A percentile compares a stretch with the other conserved stretches of the same genome.
Evolutionary conservation across 208 protist genomes (phyloP).

Genomic region (Wallacemonas sp.): DNA sequence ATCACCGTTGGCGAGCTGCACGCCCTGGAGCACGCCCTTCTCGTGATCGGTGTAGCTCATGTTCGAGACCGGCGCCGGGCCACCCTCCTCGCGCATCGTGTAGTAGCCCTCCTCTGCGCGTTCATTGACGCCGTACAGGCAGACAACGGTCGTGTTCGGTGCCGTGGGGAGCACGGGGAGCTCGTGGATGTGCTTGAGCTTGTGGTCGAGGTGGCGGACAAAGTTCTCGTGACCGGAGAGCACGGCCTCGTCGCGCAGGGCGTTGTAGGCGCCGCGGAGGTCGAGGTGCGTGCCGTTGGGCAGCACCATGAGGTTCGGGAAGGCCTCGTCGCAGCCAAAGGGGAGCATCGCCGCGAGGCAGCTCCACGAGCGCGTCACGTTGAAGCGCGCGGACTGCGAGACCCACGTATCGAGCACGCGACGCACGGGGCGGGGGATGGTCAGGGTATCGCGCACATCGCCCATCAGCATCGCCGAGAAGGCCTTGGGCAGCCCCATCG

Average conservation of each 20-base stretch:
- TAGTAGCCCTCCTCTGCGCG: conserved; percentile 83
- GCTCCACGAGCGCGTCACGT: conserved; percentile 73
- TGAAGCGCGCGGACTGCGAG: conserved; percentile 55
- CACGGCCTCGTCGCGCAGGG: conserved; percentile 45
- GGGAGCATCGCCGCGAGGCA: conserved; percentile 78
- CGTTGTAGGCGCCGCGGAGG: conserved; percentile 28
- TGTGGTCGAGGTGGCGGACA: conserved; percentile 29
- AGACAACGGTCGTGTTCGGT: conserved; percentile 81
- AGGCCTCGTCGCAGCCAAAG: conserved; percentile 53
- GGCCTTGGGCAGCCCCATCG: conserved; percentile 84
- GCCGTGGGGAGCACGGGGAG: conserved; percentile 80
- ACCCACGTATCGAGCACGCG: conserved; percentile 83
- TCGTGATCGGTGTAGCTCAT: conserved; percentile 31
- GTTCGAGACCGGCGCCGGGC: conserved; percentile 21
- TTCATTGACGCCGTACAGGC: conserved; percentile 90
- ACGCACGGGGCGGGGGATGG: conserved; percentile 54
- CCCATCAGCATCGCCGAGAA: conserved; percentile 76
- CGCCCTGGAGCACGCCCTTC: conserved; percentile 40
- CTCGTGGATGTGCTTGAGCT: conserved; percentile 34
- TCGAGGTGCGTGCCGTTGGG: conserved; percentile 57
- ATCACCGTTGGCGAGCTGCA: conserved; percentile 80
- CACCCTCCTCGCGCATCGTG: conserved; percentile 31
- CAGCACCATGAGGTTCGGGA: conserved; percentile 46
- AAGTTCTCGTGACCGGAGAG: conserved; percentile 57
- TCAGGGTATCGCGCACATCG: conserved; percentile 88